These are phyloP conservation scores for Lentinula edodes DNA, from an alignment of 768 basidiomycete species.

Conservation along the genomic window DNA sequence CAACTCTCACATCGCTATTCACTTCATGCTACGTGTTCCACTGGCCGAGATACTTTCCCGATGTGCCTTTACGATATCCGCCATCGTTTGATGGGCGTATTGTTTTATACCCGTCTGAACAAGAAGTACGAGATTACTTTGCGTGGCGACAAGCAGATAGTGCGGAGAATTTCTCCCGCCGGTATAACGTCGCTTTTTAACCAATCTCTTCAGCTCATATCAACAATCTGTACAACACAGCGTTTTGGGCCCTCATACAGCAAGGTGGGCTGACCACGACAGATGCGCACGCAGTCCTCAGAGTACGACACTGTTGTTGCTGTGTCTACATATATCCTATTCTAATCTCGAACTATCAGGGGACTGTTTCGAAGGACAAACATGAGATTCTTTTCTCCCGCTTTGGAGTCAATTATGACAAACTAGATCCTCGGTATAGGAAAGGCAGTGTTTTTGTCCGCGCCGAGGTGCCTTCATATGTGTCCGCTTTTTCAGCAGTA, in stretches of 20 bases:
- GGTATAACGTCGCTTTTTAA: constrained; percentile 6
- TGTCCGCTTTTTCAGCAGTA: neutral
- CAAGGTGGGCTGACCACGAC: constrained; percentile 72
- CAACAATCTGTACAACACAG: constrained; percentile 96
- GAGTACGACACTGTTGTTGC: constrained; percentile 37
- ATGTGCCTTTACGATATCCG: constrained; percentile 67
- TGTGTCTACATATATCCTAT: neutral
- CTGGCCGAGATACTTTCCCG: constrained; percentile 78
- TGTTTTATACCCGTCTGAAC: constrained; percentile 69
- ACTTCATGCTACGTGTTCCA: constrained; percentile 87
- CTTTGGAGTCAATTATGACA: constrained; percentile 87
- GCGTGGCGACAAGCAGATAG: constrained; percentile 96
- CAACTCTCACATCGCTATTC: constrained; percentile 79
- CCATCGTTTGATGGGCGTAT: constrained; percentile 93
- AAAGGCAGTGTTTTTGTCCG: constrained; percentile 86
- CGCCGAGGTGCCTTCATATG: constrained; percentile 35
- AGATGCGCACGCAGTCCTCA: constrained; percentile 77
- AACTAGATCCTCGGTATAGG: constrained; percentile 60
- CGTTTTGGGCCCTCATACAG: constrained; percentile 90
- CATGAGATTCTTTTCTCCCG: constrained; percentile 83
- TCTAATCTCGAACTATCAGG: constrained; percentile 37
- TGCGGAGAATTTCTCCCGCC: constrained; percentile 32
- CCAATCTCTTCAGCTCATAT: constrained; percentile 67
- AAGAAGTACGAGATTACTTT: constrained; percentile 86
- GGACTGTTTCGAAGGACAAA: constrained; percentile 85